Conservation (phyloP, 2,329 filamentous ascomycete species). For the Hypoxylon sp. region DNA sequence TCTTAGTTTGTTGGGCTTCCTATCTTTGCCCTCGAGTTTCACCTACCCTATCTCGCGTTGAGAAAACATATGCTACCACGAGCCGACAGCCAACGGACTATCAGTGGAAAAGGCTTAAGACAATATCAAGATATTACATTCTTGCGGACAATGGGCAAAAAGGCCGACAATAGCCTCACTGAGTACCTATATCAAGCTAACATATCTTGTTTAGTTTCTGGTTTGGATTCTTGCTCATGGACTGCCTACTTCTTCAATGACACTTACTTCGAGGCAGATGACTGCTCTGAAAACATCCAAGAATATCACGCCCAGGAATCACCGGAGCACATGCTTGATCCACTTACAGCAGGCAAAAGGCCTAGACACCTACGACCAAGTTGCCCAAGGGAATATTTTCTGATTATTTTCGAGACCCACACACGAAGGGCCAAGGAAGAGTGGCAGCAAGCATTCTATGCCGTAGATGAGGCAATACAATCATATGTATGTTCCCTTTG, state of each 20-base stretch:
- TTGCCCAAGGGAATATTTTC: conserved; percentile 30
- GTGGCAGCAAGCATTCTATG: conserved; percentile 7
- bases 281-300: conserved; percentile 19
- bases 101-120: conserved; percentile 16
- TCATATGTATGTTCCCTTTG: conserved; percentile 19
- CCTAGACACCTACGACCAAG: neutral
- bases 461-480: conserved; percentile 19
- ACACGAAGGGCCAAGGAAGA: conserved; percentile 20
- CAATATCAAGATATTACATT: conserved; percentile 28
- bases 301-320: conserved; percentile 14
- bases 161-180: conserved; percentile 27
- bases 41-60: conserved; percentile 26
- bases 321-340: conserved; percentile 6
- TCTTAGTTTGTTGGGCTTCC: conserved; percentile 11
- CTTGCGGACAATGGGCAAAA: conserved; percentile 17
- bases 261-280: conserved; percentile 25
- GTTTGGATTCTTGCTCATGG: conserved; percentile 24
- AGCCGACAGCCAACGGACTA: neutral
- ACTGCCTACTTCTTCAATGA: conserved; percentile 30
- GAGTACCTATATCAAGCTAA: conserved; percentile 32
- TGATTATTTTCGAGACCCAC: conserved; percentile 9
- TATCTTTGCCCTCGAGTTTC: conserved; percentile 26
- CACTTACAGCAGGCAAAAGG: conserved; percentile 23
- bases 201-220: conserved; percentile 27
- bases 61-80: conserved; percentile 19